Evolutionary conservation across 495 filamentous ascomycete genomes (phyloP), one percentile per base, ranked within the genome.

Genomic region (Geoglossum glabrum): DNA sequence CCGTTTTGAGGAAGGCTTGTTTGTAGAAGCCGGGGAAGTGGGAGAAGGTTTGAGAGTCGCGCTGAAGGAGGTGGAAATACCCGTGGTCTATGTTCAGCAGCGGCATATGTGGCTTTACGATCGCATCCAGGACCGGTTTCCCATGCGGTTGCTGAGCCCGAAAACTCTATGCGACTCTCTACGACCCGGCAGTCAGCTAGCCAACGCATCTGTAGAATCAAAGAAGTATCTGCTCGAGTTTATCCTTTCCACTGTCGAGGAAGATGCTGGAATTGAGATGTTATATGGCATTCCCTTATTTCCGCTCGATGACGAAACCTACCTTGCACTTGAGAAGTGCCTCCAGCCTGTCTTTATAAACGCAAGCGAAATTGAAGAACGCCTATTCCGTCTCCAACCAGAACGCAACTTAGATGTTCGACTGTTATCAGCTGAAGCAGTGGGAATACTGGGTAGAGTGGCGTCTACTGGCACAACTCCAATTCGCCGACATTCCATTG

Each of bases 221-320:
- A 50, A 50, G 46, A 10, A 26, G 21, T 6, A 7, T 8, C n/a
- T 50, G 15, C 46, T 50, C 1, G 46, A 50, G n/a, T 50, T 25
- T 23, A 6, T 50, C 26, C 46, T 50, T n/a, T 50, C 46, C 11
- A 9, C 6, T n/a, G n/a, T 23, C 46, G n/a, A 50, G 6, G 4
- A 1, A 25, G n/a, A 23, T 23, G 46, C 5, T 15, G 49, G 34
- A 0, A 59, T 59, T 21, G 7, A 11, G 0, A 26, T 61, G 50
- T 23, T 63, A 30, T 40, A 51, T 5, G 40, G 13, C 0, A 56
- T 63, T 23, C 43, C 54, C 1, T 4, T 63, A 13, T 55, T 63
- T 46, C 61, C 56, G 9, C 36, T 60, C 49, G 61, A 54, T 33
- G 61, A 61, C 23, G 56, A 60, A 13, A 49, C 59, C 19, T 63